A percentile compares a stretch with the other conserved stretches of the same genome.
Conservation (phyloP, 768 basidiomycete genomes). For the Tremella mesenterica region DNA sequence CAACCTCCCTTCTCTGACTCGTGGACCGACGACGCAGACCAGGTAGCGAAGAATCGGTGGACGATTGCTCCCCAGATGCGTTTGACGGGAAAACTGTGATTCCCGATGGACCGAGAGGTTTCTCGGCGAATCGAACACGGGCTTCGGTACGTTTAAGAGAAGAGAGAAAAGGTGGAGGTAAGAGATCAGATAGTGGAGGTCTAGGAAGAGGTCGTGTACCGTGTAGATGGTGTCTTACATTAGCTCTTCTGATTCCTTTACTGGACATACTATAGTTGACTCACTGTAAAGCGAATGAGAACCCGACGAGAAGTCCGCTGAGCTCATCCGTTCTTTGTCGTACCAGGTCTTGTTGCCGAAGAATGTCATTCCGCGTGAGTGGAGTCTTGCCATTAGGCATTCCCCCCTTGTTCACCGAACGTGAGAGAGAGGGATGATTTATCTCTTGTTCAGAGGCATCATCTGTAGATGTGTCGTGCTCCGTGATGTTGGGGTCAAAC, state of each 20-base stretch:
- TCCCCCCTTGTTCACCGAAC: too few species aligned
- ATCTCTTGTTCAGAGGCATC: too few species aligned
- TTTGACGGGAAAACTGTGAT: neutral
- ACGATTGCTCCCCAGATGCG: neutral
- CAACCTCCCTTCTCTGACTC: too few species aligned
- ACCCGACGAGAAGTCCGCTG: slow-evolving; percentile 32
- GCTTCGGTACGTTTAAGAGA: slow-evolving; percentile 38
- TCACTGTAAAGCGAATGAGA: slow-evolving; percentile 42
- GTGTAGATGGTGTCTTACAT: slow-evolving; percentile 37
- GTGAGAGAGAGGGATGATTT: too few species aligned
- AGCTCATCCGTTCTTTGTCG: slow-evolving; percentile 32
- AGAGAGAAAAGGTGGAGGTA: slow-evolving; percentile 38
- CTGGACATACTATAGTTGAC: slow-evolving; percentile 2
- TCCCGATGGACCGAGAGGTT: slow-evolving; percentile 21
- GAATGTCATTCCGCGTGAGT: too few species aligned
- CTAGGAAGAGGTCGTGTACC: slow-evolving; percentile 32
- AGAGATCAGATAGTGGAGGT: slow-evolving; percentile 40
- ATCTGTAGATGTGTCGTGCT: too few species aligned
- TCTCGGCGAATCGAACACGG: slow-evolving; percentile 38
- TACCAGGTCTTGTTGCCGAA: slow-evolving; percentile 8
- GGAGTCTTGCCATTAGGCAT: too few species aligned
- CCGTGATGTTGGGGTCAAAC: too few species aligned
- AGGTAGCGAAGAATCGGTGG: slow-evolving; percentile 10
- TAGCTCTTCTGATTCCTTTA: neutral
- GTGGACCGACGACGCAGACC: slow-evolving; percentile 27